Base-by-base conservation (phyloP, 345 rosid genomes). In the Sisymbrium irio region DNA sequence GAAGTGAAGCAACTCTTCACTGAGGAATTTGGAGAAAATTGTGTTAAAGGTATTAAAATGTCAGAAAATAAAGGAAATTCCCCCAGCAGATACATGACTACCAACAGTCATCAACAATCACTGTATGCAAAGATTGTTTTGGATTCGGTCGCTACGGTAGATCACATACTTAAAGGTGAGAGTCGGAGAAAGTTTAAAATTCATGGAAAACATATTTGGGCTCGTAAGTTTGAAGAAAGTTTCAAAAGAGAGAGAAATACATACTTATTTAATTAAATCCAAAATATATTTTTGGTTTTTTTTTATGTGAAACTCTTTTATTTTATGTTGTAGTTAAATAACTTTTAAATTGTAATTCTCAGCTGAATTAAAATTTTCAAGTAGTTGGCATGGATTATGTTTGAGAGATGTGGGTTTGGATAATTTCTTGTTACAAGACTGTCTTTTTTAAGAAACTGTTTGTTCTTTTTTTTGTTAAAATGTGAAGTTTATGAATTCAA, bases 1-100 rank as follows among this genome's bases (percentile, higher is more conserved):
- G 88, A 84, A 45, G 80, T 82, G 50, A 47, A 7, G 6, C 54
- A 76, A 1, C 72, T 82, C 11, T 84, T 84, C 22, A 66, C 77
- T 0, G 10, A 41, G 0, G 12, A 11, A 13, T 75, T 39, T 56
- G 82, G 85, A 0, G 77, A 76, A 5, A 35, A 72, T 6, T 32
- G 56, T 14, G 69, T 66, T 9, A 11, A 46, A 33, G 7, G 27
- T 3, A 27, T 80, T 22, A 5, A 5, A 32, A 72, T 80, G 72
- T 69, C 59, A 35, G 62, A 47, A 10, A 3, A 18, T 1, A 7
- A 9, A 0, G 10, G 32, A 20, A 49, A 20, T 2, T 7, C 10
- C 1, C 3, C 18, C 65, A 69, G 22, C 0, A 4, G 0, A 13
- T 11, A 11, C 8, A 3, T 12, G 8, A 51, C 22, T 50, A 50